Base-by-base conservation (phyloP, 176 grass and related monocot genomes). In the Metroxylon sagu region DNA sequence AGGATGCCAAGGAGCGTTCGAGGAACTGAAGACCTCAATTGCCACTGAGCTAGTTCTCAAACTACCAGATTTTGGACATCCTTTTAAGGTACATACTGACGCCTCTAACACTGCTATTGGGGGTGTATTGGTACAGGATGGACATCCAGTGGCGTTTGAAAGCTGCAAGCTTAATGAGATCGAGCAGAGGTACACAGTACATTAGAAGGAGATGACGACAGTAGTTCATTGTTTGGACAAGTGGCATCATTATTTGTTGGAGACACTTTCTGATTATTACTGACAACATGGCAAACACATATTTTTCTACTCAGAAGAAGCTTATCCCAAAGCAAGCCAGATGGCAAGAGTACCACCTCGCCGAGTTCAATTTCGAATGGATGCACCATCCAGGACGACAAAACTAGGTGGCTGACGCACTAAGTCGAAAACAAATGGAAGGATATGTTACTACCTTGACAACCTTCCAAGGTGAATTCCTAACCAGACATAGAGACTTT, bases 151-250 rank as follows among this genome's bases (percentile, higher is more conserved):
- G 1, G 59, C 59, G 2, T 62, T 39, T 43, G 14, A 62, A 19
- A 43, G 59, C 16, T 14, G 8, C 2, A 62, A 62, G 4, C 3
- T 39, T 0, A 62, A 62, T 39, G 59, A 50, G 8, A 4, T 1
- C 16, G 35, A 64, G n/a, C 15, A 1, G 17, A 2, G 29, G n/a
- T 64, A 64, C 21, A 4, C 4, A 6, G n/a, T 49, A 1, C 61
- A 64, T 14, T 4, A 64, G 6, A 64, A 48, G 16, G 30, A 64
- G 61, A 64, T 64, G 61, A 25, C n/a, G 3, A 31, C 61, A 4
- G 14, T 64, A 8, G 3, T 63, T 4, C 60, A 63, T 16, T 63
- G 60, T 8, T 17, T 63, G 5, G 1, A 4, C 10, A 30, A 14
- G 5, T 63, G 60, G 60, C 12, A 15, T 4, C 60, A 63, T n/a